These are phyloP conservation scores for Thalassiosira mediterranea DNA, from an alignment of 352 stramenopile species.

Conservation along the genomic window DNA sequence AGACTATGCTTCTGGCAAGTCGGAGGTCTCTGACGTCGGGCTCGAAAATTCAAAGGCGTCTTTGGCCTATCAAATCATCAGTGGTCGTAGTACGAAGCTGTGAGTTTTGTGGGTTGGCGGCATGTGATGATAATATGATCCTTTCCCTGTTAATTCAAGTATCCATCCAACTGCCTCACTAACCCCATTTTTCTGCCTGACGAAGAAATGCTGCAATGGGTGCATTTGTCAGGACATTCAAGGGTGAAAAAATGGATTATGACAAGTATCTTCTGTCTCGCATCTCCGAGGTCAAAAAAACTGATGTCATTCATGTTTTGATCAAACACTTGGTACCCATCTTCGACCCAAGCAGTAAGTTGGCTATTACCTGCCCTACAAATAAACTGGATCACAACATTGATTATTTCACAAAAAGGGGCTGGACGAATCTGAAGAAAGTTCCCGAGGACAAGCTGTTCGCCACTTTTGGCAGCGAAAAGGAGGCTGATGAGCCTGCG, in stretches of 20 bases:
- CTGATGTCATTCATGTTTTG: conserved; percentile 40
- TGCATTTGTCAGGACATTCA: conserved; percentile 44
- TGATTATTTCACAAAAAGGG: conserved; percentile 42
- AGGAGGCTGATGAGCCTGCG: not conserved
- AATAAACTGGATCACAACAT: conserved; percentile 50
- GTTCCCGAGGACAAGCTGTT: conserved; percentile 46
- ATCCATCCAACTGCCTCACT: not conserved
- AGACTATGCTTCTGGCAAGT: conserved; percentile 48
- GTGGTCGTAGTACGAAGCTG: conserved; percentile 39
- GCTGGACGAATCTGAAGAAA: conserved; percentile 52
- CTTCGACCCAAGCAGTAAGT: conserved; percentile 45
- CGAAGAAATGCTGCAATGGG: conserved; percentile 27
- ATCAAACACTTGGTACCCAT: conserved; percentile 42
- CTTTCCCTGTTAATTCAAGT: not conserved
- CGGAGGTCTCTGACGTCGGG: conserved; percentile 22
- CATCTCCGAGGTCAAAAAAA: conserved; percentile 29
- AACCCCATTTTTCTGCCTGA: not conserved
- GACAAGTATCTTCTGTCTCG: conserved; percentile 39
- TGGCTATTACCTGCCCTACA: conserved; percentile 41
- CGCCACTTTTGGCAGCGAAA: conserved; percentile 32
- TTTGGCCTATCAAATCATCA: conserved; percentile 52
- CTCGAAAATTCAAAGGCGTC: conserved; percentile 53
- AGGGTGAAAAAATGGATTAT: conserved; percentile 49
- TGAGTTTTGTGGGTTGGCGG: conserved; percentile 3
- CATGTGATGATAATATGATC: too few species aligned